Conservation (phyloP, 2,329 filamentous ascomycete species). For the Pseudohalonectria lignicola region DNA sequence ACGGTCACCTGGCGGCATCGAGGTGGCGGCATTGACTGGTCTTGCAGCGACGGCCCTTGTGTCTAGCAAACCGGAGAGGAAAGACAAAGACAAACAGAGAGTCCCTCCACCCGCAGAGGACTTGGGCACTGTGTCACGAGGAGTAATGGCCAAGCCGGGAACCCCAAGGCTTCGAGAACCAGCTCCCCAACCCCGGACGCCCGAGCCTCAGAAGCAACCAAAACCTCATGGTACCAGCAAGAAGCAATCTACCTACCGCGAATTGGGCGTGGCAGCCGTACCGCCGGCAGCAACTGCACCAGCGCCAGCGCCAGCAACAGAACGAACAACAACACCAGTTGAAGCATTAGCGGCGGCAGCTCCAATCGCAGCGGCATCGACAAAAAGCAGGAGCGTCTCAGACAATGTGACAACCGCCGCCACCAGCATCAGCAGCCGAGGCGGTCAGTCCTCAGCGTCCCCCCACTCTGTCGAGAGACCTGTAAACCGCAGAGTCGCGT, state of each 20-base stretch:
- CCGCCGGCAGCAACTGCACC: too few relatives aligned
- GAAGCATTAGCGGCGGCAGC: too few relatives aligned
- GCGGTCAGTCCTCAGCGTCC: not conserved
- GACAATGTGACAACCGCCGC: conserved; percentile 15
- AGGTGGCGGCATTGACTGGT: not conserved
- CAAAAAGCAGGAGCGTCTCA: conserved; percentile 24
- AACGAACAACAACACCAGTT: too few relatives aligned
- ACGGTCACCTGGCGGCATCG: not conserved
- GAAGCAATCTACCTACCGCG: conserved; percentile 12
- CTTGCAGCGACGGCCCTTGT: not conserved
- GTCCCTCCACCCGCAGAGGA: not conserved
- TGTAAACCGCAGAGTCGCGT: conserved; percentile 21
- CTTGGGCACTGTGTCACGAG: conserved; percentile 2
- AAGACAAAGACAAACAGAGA: not conserved
- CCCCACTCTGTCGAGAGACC: not conserved
- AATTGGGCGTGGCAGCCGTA: too few relatives aligned
- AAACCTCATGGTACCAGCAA: too few relatives aligned
- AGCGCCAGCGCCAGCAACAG: too few relatives aligned
- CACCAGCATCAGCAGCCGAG: too few relatives aligned
- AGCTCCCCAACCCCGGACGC: conserved; percentile 21
- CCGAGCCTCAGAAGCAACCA: conserved; percentile 33
- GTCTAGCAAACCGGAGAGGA: not conserved
- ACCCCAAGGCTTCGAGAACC: conserved; percentile 30
- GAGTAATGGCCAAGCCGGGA: conserved; percentile 4
- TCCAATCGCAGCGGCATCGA: not conserved